phyloP scores from a whole-genome alignment of 2,329 filamentous ascomycete genomes.

The Curvularia hawaiiensis region DNA sequence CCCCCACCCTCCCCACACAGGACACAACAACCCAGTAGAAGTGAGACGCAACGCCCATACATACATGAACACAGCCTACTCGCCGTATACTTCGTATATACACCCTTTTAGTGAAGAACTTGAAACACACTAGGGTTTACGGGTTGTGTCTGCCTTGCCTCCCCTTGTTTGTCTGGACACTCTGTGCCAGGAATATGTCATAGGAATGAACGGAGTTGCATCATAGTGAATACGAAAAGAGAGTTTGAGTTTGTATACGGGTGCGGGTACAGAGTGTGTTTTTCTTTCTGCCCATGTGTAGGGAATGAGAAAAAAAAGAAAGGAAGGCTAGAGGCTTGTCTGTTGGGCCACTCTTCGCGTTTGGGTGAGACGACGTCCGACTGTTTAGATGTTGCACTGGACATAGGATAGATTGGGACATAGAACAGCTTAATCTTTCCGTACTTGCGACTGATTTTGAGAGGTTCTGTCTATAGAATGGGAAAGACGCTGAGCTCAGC shows the following conservation, averaged over 20 bases:
- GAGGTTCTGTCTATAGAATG: background rate
- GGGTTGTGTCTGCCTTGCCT: background rate
- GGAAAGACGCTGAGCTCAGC: background rate
- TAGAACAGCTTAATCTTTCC: background rate
- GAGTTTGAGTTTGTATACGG: too few species aligned
- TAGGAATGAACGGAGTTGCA: background rate
- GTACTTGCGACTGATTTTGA: background rate
- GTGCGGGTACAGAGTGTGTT: too few species aligned
- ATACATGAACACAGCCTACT: background rate
- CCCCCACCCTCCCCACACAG: too few species aligned
- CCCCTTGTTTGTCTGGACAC: background rate
- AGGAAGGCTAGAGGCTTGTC: too few species aligned
- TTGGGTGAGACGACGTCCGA: too few species aligned
- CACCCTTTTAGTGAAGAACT: background rate
- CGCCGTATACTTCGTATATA: background rate
- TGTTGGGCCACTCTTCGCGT: too few species aligned
- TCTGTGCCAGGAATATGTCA: too few species aligned
- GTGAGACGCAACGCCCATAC: background rate
- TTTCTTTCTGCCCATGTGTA: too few species aligned
- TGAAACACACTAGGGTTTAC: background rate
- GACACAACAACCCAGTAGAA: background rate
- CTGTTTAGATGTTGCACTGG: background rate
- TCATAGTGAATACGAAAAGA: background rate
- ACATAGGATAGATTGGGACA: background rate
- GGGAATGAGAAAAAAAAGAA: too few species aligned